These are phyloP conservation scores for Halenospora varia DNA, from an alignment of 495 filamentous ascomycete genomes.

Conservation along the genomic window DNA sequence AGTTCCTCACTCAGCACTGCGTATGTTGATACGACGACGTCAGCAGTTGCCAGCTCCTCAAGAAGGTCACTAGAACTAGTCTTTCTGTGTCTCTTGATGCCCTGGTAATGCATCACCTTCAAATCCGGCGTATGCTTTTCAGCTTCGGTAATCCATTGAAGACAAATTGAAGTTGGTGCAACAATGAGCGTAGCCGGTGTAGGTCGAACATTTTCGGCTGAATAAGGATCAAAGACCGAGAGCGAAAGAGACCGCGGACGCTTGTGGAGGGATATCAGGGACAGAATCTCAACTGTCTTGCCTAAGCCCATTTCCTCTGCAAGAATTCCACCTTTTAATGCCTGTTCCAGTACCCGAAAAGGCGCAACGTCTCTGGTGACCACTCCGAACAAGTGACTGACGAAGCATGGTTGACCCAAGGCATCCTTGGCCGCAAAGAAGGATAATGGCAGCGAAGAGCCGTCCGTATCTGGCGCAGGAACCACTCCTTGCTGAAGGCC, in stretches of 20 bases:
- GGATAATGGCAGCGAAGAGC: conserved; percentile 21
- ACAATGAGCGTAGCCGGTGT: conserved; percentile 79
- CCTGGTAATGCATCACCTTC: conserved; percentile 37
- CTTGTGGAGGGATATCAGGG: conserved; percentile 64
- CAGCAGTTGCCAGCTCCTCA: conserved; percentile 49
- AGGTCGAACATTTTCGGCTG: conserved; percentile 32
- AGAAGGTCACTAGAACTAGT: conserved; percentile 41
- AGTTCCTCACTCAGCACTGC: conserved; percentile 72
- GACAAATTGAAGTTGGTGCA: conserved; percentile 71
- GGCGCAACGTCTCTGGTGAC: conserved; percentile 47
- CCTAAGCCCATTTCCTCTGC: conserved; percentile 97
- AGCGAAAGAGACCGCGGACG: conserved; percentile 21
- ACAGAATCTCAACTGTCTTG: conserved; percentile 88
- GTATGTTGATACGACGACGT: conserved; percentile 89
- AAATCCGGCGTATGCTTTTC: conserved; percentile 44
- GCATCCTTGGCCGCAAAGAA: conserved; percentile 32
- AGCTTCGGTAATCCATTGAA: conserved; percentile 87
- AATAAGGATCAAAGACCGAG: conserved; percentile 26
- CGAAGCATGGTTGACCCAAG: conserved; percentile 47
- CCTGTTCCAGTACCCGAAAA: conserved; percentile 37
- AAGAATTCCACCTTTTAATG: conserved; percentile 63
- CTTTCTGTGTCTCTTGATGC: conserved; percentile 22
- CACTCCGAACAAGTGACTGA: conserved; percentile 62
- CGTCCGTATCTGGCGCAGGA: neutral
- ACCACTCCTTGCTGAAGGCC: conserved; percentile 23